These are phyloP conservation scores for Cymbopogon flexuosus DNA, from an alignment of 202 grass and related monocot species.

Conservation along the genomic window DNA sequence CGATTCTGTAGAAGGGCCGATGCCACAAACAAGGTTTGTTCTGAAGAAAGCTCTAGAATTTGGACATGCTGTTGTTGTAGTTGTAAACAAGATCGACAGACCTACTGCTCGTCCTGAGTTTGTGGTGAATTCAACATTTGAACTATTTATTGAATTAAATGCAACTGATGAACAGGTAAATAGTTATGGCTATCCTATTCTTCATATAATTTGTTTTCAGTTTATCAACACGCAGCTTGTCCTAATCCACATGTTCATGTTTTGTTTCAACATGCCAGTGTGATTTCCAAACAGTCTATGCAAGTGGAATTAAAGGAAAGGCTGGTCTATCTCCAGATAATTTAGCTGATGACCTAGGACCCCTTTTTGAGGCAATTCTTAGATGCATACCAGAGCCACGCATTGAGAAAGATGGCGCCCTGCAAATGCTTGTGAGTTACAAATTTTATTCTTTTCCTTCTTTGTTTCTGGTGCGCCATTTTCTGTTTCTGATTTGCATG, in stretches of 20 bases:
- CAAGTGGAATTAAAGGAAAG: constrained; percentile 94
- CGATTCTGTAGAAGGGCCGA: constrained; percentile 93
- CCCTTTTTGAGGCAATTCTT: constrained; percentile 95
- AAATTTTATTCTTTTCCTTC: constrained; percentile 19
- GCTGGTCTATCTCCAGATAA: constrained; percentile 77
- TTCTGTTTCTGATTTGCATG: constrained; percentile 20
- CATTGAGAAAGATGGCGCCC: constrained; percentile 80
- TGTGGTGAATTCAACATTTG: constrained; percentile 97
- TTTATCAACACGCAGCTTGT: not conserved
- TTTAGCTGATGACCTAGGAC: constrained; percentile 86
- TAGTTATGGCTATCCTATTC: not conserved
- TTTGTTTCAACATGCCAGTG: constrained; percentile 55
- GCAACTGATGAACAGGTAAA: constrained; percentile 84
- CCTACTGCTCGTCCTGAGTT: constrained; percentile 83
- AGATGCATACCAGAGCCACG: constrained; percentile 94
- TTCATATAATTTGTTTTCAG: constrained; percentile 21
- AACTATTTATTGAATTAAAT: constrained; percentile 98
- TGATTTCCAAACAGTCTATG: constrained; percentile 97
- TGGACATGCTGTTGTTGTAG: constrained; percentile 95
- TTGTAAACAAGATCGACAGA: constrained; percentile 97
- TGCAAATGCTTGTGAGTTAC: constrained; percentile 90
- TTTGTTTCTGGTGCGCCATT: not conserved
- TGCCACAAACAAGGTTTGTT: constrained; percentile 99
- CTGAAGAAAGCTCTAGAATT: constrained; percentile 97
- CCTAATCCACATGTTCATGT: constrained; percentile 29